Percentiles rank a stretch among this genome's conserved stretches.
These are phyloP conservation scores for Trichaptum fuscoviolaceum DNA, from an alignment of 768 basidiomycete species.

Conservation along the genomic window DNA sequence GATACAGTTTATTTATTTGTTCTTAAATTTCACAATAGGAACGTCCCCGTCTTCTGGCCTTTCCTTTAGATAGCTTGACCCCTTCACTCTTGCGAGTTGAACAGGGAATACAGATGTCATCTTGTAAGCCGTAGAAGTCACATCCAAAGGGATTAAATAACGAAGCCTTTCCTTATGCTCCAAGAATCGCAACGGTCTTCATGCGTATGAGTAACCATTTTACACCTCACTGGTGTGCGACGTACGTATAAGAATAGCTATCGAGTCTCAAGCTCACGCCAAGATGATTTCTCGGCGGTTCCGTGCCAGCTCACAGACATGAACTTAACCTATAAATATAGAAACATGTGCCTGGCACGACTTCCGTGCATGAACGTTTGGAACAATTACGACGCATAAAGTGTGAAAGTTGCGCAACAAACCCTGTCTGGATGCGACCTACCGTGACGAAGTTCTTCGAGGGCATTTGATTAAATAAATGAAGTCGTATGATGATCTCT, in stretches of 20 bases:
- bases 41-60: slow-evolving; percentile 32
- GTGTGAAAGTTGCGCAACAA: not conserved
- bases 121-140: too few relatives aligned
- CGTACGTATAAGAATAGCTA: not conserved
- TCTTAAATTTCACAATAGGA: slow-evolving; percentile 17
- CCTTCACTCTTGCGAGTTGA: not conserved
- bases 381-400: too few relatives aligned
- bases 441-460: slow-evolving; percentile 9
- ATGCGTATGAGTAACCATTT: not conserved
- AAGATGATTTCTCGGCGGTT: not conserved
- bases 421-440: not conserved
- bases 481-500: not conserved
- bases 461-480: too few relatives aligned
- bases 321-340: not conserved
- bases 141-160: too few relatives aligned
- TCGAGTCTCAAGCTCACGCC: not conserved
- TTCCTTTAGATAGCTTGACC: slow-evolving; percentile 8
- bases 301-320: not conserved
- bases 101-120: too few relatives aligned
- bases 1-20: not conserved
- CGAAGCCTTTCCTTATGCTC: too few relatives aligned
- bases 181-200: too few relatives aligned
- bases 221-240: not conserved
- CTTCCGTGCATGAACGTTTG: too few relatives aligned
- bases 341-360: not conserved